phyloP scores from a whole-genome alignment of 495 filamentous ascomycete genomes.

The Tuber melanosporum region DNA sequence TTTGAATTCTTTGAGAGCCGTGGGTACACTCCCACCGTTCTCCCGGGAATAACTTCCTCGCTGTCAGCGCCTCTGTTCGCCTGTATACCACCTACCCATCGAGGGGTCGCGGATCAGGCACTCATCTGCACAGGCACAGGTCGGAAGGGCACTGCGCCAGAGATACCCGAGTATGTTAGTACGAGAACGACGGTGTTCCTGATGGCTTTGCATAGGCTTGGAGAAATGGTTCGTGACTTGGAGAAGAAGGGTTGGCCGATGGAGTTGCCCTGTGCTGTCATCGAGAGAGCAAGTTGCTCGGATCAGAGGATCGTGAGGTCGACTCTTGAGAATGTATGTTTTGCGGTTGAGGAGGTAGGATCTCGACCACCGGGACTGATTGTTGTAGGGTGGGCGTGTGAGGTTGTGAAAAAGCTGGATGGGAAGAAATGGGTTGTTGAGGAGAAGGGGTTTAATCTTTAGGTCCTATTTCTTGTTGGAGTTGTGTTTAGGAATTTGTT shows the following conservation, averaged over 20 bases:
- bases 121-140: conserved; percentile 93
- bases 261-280: conserved; percentile 76
- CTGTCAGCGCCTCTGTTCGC: conserved; percentile 84
- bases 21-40: conserved; percentile 63
- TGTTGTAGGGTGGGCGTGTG: conserved; percentile 80
- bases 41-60: conserved; percentile 86
- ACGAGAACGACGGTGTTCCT: conserved; percentile 86
- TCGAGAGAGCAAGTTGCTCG: conserved; percentile 88
- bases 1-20: conserved; percentile 71
- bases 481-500: not conserved
- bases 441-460: conserved; percentile 51
- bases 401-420: conserved; percentile 57
- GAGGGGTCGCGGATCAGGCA: conserved; percentile 84
- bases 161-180: conserved; percentile 68
- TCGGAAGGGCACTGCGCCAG: conserved; percentile 74
- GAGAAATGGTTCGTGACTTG: conserved; percentile 60
- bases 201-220: conserved; percentile 87
- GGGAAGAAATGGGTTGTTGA: conserved; percentile 73
- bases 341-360: conserved; percentile 83
- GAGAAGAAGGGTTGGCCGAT: conserved; percentile 48
- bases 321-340: conserved; percentile 67
- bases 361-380: conserved; percentile 83
- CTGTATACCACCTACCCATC: conserved; percentile 77
- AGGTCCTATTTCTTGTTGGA: not conserved
- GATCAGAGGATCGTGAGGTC: conserved; percentile 90